phyloP scores from a whole-genome alignment of 202 grass and related monocot genomes.

The Carex sylvatica region DNA sequence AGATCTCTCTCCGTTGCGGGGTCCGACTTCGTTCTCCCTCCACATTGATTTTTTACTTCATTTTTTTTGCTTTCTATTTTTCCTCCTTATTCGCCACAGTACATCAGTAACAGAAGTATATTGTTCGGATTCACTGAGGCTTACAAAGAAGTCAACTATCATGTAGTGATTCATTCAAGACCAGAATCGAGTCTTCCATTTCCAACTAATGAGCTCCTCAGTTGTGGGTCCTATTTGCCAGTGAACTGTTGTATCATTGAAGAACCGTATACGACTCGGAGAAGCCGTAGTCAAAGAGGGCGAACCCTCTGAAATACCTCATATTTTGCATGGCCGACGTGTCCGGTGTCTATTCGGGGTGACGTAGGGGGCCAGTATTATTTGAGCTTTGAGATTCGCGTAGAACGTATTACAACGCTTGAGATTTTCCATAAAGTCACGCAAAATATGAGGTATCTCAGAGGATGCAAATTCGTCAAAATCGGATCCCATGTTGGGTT shows the following conservation, averaged over 20 bases:
- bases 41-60: background rate
- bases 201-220: background rate
- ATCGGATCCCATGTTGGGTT: no score
- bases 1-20: constrained; percentile 2
- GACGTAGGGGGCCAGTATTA: no score
- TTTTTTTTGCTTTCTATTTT: background rate
- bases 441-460: no score
- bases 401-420: no score
- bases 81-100: background rate
- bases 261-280: background rate
- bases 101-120: background rate
- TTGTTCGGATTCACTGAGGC: background rate
- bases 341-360: no score
- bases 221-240: background rate
- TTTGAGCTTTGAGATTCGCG: no score
- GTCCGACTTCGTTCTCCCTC: constrained; percentile 2
- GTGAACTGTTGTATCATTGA: background rate
- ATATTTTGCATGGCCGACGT: no score
- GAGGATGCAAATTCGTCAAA: no score
- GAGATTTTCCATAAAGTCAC: no score
- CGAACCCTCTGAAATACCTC: no score
- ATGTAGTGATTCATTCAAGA: background rate
- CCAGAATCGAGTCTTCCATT: background rate
- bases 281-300: background rate
- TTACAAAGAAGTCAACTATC: background rate